phyloP scores from a whole-genome alignment of 805 yeast species.

The Candida quercuum region DNA sequence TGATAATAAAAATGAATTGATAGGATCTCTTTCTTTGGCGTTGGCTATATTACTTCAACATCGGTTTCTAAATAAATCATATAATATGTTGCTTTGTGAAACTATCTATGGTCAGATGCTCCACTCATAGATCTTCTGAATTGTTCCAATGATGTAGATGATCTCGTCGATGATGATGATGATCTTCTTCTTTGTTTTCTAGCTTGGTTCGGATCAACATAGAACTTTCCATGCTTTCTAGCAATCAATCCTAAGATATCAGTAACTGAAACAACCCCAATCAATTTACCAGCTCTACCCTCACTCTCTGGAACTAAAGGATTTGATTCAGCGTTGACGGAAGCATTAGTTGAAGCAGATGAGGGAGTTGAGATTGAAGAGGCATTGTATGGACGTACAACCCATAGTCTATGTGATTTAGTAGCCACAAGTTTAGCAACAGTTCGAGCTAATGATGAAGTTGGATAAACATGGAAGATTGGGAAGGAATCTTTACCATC shows the following conservation, averaged over 20 bases:
- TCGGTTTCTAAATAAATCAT: no score
- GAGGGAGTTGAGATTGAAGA: constrained; percentile 15
- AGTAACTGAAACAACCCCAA: constrained; percentile 89
- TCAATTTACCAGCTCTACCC: constrained; percentile 71
- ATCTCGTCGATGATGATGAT: constrained; percentile 27
- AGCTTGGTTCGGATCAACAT: constrained; percentile 80
- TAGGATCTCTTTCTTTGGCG: neutral
- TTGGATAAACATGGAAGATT: constrained; percentile 83
- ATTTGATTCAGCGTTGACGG: constrained; percentile 23
- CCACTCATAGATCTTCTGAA: constrained; percentile 38
- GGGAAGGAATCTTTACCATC: constrained; percentile 97
- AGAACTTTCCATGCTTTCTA: constrained; percentile 54
- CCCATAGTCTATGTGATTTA: constrained; percentile 84
- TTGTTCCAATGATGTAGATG: constrained; percentile 29
- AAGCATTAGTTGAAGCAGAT: constrained; percentile 17
- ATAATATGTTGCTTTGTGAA: no score
- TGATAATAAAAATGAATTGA: no score
- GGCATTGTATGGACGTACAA: constrained; percentile 53
- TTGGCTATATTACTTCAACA: no score
- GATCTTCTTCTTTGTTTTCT: constrained; percentile 80
- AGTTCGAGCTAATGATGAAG: constrained; percentile 78
- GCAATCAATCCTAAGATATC: constrained; percentile 84
- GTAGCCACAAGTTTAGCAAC: constrained; percentile 96
- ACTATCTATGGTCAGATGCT: constrained; percentile 26
- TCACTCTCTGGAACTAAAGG: constrained; percentile 30